Conservation (phyloP, 495 filamentous ascomycete species). For the Aspergillus wentii region DNA sequence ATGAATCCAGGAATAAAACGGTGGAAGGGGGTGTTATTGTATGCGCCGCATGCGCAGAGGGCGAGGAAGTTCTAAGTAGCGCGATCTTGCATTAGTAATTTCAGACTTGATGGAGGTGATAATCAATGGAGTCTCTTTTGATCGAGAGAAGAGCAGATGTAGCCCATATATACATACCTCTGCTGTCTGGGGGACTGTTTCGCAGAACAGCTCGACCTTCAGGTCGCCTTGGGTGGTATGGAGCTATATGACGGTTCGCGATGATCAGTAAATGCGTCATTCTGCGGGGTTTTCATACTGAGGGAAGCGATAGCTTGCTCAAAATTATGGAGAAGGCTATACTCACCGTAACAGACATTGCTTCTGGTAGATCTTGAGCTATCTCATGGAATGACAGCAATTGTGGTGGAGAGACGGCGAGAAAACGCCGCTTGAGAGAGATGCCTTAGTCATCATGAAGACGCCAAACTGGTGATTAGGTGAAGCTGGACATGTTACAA, state of each 20-base stretch:
- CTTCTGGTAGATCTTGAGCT: too few species aligned
- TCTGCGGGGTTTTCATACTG: not conserved
- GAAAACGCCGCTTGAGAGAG: too few species aligned
- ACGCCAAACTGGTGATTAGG: too few species aligned
- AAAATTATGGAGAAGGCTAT: not conserved
- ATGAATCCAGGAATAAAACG: slow-evolving; percentile 87
- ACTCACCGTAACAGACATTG: slow-evolving; percentile 33
- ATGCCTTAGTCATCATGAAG: too few species aligned
- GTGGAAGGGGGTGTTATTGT: slow-evolving; percentile 86
- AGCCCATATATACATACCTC: slow-evolving; percentile 43
- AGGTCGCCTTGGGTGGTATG: slow-evolving; percentile 88
- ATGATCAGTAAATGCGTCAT: too few species aligned
- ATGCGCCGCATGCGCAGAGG: slow-evolving; percentile 85
- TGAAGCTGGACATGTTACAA: too few species aligned
- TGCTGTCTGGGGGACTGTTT: slow-evolving; percentile 85
- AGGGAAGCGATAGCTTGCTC: too few species aligned
- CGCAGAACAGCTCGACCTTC: slow-evolving; percentile 96
- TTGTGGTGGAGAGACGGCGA: too few species aligned
- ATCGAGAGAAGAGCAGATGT: not conserved
- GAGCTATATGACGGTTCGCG: slow-evolving; percentile 53
- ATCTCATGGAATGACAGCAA: too few species aligned
- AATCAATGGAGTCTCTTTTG: not conserved
- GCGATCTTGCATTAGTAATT: not conserved
- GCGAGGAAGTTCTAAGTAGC: slow-evolving; percentile 83
- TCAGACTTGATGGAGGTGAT: not conserved